Evolutionary conservation across 1,139 yeast genomes (phyloP), one percentile per base, ranked within the genome.

Genomic region (Geotrichum bryndzae): DNA sequence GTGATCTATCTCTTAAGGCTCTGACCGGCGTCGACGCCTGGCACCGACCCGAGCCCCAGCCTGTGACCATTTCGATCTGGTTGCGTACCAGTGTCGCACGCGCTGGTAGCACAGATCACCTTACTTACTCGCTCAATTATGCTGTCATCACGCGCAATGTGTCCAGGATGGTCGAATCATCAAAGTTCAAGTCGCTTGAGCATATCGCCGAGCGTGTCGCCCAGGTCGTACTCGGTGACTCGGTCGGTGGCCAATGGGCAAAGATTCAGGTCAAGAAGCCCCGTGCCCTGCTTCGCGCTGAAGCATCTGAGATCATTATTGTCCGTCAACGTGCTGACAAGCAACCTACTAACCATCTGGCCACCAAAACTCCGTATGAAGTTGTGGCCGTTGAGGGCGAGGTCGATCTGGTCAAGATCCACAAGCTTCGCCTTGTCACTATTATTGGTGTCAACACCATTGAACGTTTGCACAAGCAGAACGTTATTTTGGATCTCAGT

Each of bases 361-460:
- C 22, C 1, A 61, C 62, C 8, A 63, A 60, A 11, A 45, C 55
- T 82, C 52, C 76, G 86, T 68, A 84, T 84, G 31, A 80, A 76
- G 56, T 81, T 61, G 72, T 73, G 5, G 58, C 69, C 77, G 59
- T 68, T 0, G 67, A 65, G 3, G 68, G 66, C 11, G 67, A 70
- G 23, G 65, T 68, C 6, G 89, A 84, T 67, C 67, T 69, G 11
- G 77, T 88, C 7, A 73, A 71, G 38, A 82, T 88, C 48, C 77
- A 78, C 35, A 82, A 82, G 15, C 76, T 92, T 58, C 80, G 82
- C 61, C 74, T 89, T 35, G 80, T 87, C 58, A 87, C 97, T 0
- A 80, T 91, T 51, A 88, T 94, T 67, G 99, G 99, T 2, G 95
- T 94, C 8, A 92, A 90, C 76, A 87, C 92, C 0, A 89, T 91